Evolutionary conservation across 2,329 filamentous ascomycete genomes (phyloP), one percentile per base, ranked within the genome.

Genomic region (Knufia fluminis): DNA sequence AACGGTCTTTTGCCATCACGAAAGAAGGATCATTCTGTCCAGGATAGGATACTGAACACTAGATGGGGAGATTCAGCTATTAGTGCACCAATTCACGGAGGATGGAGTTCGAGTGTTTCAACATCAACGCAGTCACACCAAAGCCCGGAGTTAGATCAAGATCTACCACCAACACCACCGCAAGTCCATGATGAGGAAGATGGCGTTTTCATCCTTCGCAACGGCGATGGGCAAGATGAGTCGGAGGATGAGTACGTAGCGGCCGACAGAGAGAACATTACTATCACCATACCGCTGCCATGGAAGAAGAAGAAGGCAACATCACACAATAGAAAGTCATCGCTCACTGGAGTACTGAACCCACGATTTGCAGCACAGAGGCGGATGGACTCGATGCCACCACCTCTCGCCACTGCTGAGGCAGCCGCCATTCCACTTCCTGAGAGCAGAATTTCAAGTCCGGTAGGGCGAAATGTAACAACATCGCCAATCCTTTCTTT

Each of bases 61-160:
- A 64, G 66, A 54, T 70, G 66, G 63, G 68, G 68, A 3, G 68
- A 70, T 55, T 56, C 60, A 32, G 56, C 64, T 14, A 70, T 70
- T 54, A 66, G 63, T 20, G 64, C 64, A 56, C 68, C 68, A 19
- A 68, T 60, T 33, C 58, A 63, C 33, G 67, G 67, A 20, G 68
- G 67, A n/a, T 70, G 68, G 68, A 69, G 61, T 44, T 16, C 17
- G 3, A 46, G 23, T 3, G 22, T 16, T 9, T 8, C 42, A 33
- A 9, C 2, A 3, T 3, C 28, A 16, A 24, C 9, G 4, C 20
- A 36, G 22, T 16, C 31, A 20, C 44, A 46, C 22, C 3, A 20
- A 26, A 46, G 44, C 16, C 44, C 44, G 22, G 33, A 46, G 14
- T 17, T 38, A 14, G 44, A 46, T 19, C n/a, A 20, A n/a, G 44